Conservation (phyloP, 345 rosid genomes). For the Brassica juncea region DNA sequence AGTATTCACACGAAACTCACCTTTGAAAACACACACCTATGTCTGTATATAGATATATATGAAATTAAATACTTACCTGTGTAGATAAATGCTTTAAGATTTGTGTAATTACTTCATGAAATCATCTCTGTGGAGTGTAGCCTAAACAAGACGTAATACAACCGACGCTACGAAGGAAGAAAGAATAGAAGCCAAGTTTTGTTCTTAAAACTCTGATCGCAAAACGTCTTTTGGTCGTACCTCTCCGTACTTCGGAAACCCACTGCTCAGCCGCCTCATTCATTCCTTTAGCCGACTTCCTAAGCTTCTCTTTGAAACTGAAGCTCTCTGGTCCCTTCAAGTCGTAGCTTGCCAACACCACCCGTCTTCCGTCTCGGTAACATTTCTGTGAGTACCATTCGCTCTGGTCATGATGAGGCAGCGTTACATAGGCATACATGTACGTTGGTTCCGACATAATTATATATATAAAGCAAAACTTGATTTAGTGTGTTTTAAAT, state of each 20-base stretch:
- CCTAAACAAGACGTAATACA: conserved; percentile 28
- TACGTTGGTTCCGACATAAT: conserved; percentile 33
- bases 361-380: conserved; percentile 32
- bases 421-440: conserved; percentile 15
- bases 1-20: not conserved
- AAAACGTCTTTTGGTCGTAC: conserved; percentile 37
- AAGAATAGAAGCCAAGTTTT: conserved; percentile 28
- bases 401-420: conserved; percentile 22
- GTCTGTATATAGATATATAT: not conserved
- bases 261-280: conserved; percentile 25
- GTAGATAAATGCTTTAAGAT: not conserved
- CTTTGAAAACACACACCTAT: not conserved
- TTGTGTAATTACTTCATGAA: not conserved
- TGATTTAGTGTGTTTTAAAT: not conserved
- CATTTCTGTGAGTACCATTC: conserved; percentile 17
- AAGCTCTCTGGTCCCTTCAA: conserved; percentile 33
- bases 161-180: conserved; percentile 17
- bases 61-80: not conserved
- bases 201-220: conserved; percentile 39
- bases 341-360: conserved; percentile 35
- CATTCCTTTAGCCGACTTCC: conserved; percentile 28
- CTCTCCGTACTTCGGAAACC: conserved; percentile 28
- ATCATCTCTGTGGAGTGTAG: not conserved
- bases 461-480: not conserved
- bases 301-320: conserved; percentile 35